phyloP scores from a whole-genome alignment of 805 yeast species.

The Kuraishia cidri region DNA sequence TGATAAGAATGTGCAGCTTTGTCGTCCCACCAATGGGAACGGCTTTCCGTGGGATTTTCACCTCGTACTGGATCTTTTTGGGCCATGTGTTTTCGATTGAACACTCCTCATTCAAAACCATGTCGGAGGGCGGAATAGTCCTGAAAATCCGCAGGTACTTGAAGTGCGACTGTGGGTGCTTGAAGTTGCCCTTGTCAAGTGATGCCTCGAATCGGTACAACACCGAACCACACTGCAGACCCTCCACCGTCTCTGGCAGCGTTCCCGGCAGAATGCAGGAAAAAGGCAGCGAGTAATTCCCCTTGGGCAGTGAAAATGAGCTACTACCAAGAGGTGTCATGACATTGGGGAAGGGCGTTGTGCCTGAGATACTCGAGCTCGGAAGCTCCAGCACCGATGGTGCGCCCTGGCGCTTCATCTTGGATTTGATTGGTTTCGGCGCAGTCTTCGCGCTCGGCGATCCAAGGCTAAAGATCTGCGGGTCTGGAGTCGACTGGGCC shows the following conservation, averaged over 20 bases:
- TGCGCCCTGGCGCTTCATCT: background rate
- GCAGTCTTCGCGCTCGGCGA: background rate
- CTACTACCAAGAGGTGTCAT: conserved; percentile 13
- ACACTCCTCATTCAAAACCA: conserved; percentile 29
- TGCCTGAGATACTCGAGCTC: background rate
- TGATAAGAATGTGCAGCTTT: conserved; percentile 30
- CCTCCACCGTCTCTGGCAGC: conserved; percentile 42
- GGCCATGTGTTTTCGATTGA: conserved; percentile 45
- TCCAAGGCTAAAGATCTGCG: background rate
- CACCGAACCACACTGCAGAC: conserved; percentile 30
- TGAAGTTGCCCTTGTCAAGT: conserved; percentile 17
- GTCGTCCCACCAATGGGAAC: conserved; percentile 36
- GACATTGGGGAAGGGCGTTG: conserved; percentile 1
- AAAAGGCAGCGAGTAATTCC: conserved; percentile 45
- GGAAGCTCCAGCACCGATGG: background rate
- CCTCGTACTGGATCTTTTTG: conserved; percentile 39
- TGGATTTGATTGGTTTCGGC: background rate
- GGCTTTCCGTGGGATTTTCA: conserved; percentile 30
- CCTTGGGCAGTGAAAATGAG: conserved; percentile 36
- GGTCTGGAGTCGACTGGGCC: background rate
- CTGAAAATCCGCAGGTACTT: conserved; percentile 35
- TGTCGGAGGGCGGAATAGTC: conserved; percentile 29
- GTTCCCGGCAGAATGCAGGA: conserved; percentile 32
- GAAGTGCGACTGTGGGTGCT: conserved; percentile 8
- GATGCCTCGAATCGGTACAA: conserved; percentile 33